Conservation (phyloP, 2,329 filamentous ascomycete genomes). For the Colletotrichum scovillei region DNA sequence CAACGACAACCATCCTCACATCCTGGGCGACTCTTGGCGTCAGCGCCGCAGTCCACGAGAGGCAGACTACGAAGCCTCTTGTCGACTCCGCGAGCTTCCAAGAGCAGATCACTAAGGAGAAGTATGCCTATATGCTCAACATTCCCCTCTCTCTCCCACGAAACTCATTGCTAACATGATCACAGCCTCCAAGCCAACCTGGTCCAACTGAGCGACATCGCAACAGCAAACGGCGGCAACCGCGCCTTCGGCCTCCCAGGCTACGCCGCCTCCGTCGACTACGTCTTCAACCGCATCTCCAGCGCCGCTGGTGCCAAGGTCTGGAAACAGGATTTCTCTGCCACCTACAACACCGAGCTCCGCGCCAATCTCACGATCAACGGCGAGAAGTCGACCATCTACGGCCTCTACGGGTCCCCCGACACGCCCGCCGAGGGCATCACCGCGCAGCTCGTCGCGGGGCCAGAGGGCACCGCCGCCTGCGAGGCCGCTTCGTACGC, state of each 20-base stretch:
- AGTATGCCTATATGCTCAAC: constrained; percentile 25
- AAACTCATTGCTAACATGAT: neutral
- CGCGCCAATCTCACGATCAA: constrained; percentile 37
- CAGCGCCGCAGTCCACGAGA: neutral
- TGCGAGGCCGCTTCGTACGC: constrained; percentile 43
- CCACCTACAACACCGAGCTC: constrained; percentile 40
- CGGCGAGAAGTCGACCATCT: constrained; percentile 40
- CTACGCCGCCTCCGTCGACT: constrained; percentile 47
- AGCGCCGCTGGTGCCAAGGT: constrained; percentile 42
- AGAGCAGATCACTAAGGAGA: constrained; percentile 8
- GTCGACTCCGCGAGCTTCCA: constrained; percentile 23
- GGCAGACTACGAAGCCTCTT: neutral
- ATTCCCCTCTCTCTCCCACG: constrained; percentile 40
- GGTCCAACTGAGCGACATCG: constrained; percentile 44
- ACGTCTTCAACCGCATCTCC: constrained; percentile 40
- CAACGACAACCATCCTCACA: neutral
- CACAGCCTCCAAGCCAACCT: constrained; percentile 38
- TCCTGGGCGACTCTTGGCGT: constrained; percentile 2
- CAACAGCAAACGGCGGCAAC: constrained; percentile 43
- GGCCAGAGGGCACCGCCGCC: constrained; percentile 40
- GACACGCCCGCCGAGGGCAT: constrained; percentile 45
- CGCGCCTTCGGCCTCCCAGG: constrained; percentile 27
- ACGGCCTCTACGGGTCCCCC: constrained; percentile 45
- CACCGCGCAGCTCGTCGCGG: constrained; percentile 41
- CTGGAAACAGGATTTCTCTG: constrained; percentile 44